Evolutionary conservation across 140 eudicot genomes (phyloP), one percentile per base, ranked within the genome.

Genomic region (Ambrosia hybrid): DNA sequence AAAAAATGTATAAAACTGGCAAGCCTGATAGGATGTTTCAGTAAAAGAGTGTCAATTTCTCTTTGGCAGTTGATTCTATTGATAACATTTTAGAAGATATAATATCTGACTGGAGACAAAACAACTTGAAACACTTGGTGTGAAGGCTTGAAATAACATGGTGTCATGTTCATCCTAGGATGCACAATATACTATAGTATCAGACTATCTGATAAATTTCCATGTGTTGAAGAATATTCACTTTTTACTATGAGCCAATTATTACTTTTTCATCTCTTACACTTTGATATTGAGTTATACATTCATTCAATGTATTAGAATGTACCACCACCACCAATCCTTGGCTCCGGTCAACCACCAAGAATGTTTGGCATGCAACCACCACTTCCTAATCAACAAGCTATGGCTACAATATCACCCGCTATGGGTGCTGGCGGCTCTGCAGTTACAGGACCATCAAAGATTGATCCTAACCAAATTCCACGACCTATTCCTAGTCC

Each of bases 381-480:
- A 57, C 79, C 81, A 36, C 76, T 73, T 70, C 80, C 83, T 21
- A 83, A 81, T 75, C 98, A 94, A 83, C 98, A 94, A 84, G 57
- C 94, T 48, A 79, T 85, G 87, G 87, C 91, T 57, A 76, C 86
- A 6, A 82, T 86, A 61, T 77, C 91, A 48, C 87, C 96, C 5
- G 82, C 83, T 38, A 71, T 87, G 85, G 81, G 87, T 72, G 86
- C 87, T 41, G 77, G 76, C 9, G 96, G 95, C 41, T 78, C 85
- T 53, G 69, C 86, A n/a, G 85, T 84, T 72, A 17, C 86, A 4
- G 95, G 86, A 51, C 89, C 89, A 34, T 87, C 97, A 61, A 95
- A 85, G 80, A 84, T 95, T 17, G 99, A 95, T 70, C 97, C 95
- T 14, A 88, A 82, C 85, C 97, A 94, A 80, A 94, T 94, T 83